phyloP scores from a whole-genome alignment of 169 alveolate genomes.

The Eimeria praecox region DNA sequence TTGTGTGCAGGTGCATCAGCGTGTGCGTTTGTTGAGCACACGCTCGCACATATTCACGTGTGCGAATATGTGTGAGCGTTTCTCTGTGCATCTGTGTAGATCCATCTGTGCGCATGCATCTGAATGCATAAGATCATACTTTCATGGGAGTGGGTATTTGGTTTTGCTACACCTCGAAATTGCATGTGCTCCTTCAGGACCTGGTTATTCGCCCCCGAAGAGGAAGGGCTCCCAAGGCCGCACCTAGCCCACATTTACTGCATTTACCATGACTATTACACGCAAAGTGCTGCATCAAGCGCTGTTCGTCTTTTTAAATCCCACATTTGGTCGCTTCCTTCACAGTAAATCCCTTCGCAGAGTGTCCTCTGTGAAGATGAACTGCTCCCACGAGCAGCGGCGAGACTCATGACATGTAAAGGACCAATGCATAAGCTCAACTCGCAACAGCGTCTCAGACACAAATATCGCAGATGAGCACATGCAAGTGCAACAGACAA shows the following conservation, averaged over 20 bases:
- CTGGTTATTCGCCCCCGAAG: background rate
- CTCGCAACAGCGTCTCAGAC: background rate
- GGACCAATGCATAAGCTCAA: background rate
- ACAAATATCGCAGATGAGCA: background rate
- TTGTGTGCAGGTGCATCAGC: background rate
- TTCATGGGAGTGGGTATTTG: background rate
- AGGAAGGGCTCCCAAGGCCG: background rate
- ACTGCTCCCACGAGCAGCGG: background rate
- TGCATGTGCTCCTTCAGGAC: background rate
- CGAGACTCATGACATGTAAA: background rate
- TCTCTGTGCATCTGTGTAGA: background rate
- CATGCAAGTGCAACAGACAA: background rate
- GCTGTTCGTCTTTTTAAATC: background rate
- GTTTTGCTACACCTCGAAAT: background rate
- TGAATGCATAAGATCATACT: background rate
- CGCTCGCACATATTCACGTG: background rate
- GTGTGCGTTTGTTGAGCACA: background rate
- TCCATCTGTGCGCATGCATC: background rate
- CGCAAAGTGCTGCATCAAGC: background rate
- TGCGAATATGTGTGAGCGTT: background rate
- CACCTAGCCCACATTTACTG: background rate
- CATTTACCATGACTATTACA: background rate
- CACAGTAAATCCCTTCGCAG: background rate
- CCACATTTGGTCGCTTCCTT: background rate
- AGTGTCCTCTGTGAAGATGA: background rate